These are phyloP conservation scores for Phytophthora brassicae DNA, from an alignment of 352 stramenopile genomes.

Conservation along the genomic window DNA sequence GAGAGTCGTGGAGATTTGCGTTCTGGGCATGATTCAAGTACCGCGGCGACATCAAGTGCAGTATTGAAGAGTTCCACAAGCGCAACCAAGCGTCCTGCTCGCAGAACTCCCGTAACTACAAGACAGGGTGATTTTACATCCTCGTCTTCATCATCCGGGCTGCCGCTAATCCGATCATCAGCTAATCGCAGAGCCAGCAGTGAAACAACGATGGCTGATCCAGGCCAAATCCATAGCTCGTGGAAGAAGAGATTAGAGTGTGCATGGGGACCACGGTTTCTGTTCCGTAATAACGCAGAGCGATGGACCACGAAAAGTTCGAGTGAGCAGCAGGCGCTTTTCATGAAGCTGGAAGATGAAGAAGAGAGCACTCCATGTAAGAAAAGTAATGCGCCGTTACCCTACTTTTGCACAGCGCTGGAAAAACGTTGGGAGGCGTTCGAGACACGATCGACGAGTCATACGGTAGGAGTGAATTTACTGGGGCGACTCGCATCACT, in stretches of 20 bases:
- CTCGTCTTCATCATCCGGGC: slow-evolving; percentile 25
- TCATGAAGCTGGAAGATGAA: slow-evolving; percentile 29
- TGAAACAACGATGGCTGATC: slow-evolving; percentile 27
- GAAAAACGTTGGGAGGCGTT: slow-evolving; percentile 54
- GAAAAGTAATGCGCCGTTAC: slow-evolving; percentile 38
- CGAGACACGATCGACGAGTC: slow-evolving; percentile 54
- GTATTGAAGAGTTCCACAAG: slow-evolving; percentile 7
- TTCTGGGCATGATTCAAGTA: slow-evolving; percentile 1
- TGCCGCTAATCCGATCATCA: slow-evolving; percentile 16
- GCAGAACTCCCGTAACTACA: slow-evolving; percentile 18
- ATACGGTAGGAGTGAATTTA: slow-evolving; percentile 53
- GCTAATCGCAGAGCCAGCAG: slow-evolving; percentile 13
- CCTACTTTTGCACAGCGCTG: slow-evolving; percentile 48
- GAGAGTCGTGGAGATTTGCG: slow-evolving; percentile 1
- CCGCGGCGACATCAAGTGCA: background rate
- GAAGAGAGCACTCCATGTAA: slow-evolving; percentile 16
- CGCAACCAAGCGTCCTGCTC: slow-evolving; percentile 14
- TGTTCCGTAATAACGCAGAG: slow-evolving; percentile 40
- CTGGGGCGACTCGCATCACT: slow-evolving; percentile 50
- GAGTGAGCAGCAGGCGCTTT: slow-evolving; percentile 14
- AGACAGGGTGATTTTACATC: slow-evolving; percentile 15
- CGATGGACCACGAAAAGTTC: slow-evolving; percentile 24
- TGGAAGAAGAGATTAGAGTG: slow-evolving; percentile 63
- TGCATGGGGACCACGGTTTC: slow-evolving; percentile 58
- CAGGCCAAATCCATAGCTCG: slow-evolving; percentile 37